Percentiles rank a stretch among this genome's conserved stretches.
Conservation (phyloP, 371 early-diverging fungal genomes). For the Thermomucor indicae-seudaticae region DNA sequence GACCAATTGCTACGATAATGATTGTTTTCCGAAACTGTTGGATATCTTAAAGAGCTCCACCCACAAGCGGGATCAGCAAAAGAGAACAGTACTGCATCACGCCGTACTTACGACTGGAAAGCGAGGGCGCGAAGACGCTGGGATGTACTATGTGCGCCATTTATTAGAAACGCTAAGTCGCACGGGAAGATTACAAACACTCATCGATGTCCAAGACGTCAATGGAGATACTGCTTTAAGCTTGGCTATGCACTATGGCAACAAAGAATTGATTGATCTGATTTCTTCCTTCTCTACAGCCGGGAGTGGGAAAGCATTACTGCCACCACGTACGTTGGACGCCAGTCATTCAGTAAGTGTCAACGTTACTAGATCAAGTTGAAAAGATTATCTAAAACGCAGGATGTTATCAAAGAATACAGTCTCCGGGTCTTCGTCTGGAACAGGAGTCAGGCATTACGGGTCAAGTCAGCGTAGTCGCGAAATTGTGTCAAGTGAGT, state of each 20-base stretch:
- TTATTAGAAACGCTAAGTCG: too few species aligned
- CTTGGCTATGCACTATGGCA: conserved; percentile 79
- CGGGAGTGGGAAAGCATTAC: too few species aligned
- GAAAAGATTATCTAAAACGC: too few species aligned
- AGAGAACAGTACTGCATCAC: conserved; percentile 86
- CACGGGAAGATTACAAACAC: too few species aligned
- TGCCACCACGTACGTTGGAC: too few species aligned
- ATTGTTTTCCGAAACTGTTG: conserved; percentile 73
- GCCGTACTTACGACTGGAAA: conserved; percentile 62
- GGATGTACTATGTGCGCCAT: conserved; percentile 76
- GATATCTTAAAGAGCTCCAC: conserved; percentile 66
- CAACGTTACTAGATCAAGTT: too few species aligned
- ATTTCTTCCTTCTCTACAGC: too few species aligned
- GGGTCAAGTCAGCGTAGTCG: conserved; percentile 44
- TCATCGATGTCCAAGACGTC: conserved; percentile 69
- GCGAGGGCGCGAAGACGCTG: conserved; percentile 60
- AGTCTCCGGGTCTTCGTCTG: too few species aligned
- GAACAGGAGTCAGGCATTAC: too few species aligned
- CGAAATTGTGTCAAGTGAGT: conserved; percentile 54
- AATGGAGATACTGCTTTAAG: conserved; percentile 90
- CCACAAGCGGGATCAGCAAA: conserved; percentile 59
- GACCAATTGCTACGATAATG: conserved; percentile 79
- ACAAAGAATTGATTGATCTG: conserved; percentile 60
- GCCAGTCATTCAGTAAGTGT: too few species aligned
- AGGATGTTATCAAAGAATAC: too few species aligned